Evolutionary conservation across 345 rosid genomes (phyloP).

Genomic region (Zanthoxylum bungeanum): DNA sequence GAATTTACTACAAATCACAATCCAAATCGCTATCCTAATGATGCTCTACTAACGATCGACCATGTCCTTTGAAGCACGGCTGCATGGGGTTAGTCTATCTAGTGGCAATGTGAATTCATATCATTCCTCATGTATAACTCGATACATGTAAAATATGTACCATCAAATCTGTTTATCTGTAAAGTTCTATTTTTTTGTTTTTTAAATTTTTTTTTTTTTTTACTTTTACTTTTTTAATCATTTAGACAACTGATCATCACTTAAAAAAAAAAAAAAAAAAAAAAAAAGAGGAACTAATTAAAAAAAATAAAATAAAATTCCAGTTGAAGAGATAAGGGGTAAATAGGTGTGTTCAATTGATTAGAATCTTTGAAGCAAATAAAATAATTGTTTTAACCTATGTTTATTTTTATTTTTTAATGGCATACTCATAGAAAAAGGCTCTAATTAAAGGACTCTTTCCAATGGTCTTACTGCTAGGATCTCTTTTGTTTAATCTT

Average conservation of each 20-base stretch:
- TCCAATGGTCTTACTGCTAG: neutral
- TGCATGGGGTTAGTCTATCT: neutral
- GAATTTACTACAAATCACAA: neutral
- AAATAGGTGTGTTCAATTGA: neutral
- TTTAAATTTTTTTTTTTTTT: no score
- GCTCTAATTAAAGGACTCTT: neutral
- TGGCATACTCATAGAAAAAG: neutral
- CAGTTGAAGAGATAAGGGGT: neutral
- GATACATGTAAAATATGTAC: neutral
- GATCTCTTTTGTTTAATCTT: neutral
- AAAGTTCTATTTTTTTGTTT: no score
- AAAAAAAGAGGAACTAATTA: no score
- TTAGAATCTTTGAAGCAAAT: neutral
- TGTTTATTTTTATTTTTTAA: neutral
- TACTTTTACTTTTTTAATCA: no score
- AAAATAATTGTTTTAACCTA: neutral
- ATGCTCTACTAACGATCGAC: neutral
- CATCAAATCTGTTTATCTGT: neutral
- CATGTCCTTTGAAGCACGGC: no score
- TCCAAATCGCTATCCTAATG: neutral
- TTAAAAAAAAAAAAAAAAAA: no score
- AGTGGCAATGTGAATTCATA: neutral
- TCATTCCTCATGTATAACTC: neutral
- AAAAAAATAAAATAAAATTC: neutral
- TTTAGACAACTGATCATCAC: no score